A percentile compares a stretch with the other conserved stretches of the same genome.
These are phyloP conservation scores for Cyclanthera cordifolia DNA, from an alignment of 306 rosid species.

Conservation along the genomic window DNA sequence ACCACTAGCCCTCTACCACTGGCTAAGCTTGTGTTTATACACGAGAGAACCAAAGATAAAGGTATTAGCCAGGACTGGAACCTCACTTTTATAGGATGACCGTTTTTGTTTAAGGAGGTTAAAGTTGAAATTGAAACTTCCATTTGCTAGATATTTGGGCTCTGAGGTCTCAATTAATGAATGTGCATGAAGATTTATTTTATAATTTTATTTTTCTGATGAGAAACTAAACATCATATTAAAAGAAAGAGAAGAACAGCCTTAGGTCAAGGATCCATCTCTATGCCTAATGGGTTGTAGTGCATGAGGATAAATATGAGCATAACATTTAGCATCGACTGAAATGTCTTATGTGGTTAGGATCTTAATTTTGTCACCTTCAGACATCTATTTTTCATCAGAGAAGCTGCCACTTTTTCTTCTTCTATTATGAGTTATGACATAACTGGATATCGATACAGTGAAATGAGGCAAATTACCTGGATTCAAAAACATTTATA, in stretches of 20 bases:
- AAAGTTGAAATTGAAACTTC: neutral
- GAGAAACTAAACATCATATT: neutral
- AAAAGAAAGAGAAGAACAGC: neutral
- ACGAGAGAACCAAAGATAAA: neutral
- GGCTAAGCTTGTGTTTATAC: neutral
- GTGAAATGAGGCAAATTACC: neutral
- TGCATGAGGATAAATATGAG: neutral
- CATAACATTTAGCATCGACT: neutral
- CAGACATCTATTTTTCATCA: neutral
- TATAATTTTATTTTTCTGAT: too few relatives aligned
- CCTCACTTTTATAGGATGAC: slow-evolving; percentile 1
- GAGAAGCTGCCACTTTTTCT: neutral
- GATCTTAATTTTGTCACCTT: slow-evolving; percentile 5
- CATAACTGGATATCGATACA: neutral
- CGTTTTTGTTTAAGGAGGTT: neutral
- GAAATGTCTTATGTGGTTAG: neutral
- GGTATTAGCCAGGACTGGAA: neutral
- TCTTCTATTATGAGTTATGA: neutral
- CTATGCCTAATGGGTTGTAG: neutral
- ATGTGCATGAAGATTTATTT: neutral
- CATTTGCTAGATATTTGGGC: neutral
- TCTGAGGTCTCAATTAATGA: neutral
- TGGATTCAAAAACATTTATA: neutral
- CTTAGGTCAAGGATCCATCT: neutral
- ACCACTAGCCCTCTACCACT: neutral